Evolutionary conservation across 2,329 filamentous ascomycete species (phyloP).

Genomic region (Fusarium napiforme): DNA sequence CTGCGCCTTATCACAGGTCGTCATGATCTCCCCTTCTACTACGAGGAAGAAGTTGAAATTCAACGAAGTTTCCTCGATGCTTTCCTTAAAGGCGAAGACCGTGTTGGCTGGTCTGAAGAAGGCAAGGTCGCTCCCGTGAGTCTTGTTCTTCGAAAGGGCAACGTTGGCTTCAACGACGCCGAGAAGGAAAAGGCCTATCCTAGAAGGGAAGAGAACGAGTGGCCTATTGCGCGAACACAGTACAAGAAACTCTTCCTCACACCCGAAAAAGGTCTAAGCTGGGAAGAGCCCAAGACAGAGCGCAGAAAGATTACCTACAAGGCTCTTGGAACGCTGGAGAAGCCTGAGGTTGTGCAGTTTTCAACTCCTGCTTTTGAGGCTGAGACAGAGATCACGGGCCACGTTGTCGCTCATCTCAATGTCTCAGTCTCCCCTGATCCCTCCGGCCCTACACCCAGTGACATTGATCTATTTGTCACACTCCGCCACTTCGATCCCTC

Average conservation of each 20-base stretch:
- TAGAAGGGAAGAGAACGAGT: slow-evolving; percentile 68
- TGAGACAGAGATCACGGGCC: slow-evolving; percentile 77
- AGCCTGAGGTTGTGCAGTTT: slow-evolving; percentile 67
- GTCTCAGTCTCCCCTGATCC: slow-evolving; percentile 70
- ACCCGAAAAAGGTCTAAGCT: slow-evolving; percentile 53
- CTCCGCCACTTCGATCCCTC: slow-evolving; percentile 66
- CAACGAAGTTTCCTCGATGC: slow-evolving; percentile 76
- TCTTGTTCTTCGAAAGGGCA: slow-evolving; percentile 71
- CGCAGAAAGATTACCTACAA: slow-evolving; percentile 64
- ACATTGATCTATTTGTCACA: slow-evolving; percentile 73
- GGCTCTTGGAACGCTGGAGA: slow-evolving; percentile 67
- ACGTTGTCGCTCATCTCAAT: slow-evolving; percentile 72
- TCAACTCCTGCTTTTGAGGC: slow-evolving; percentile 65
- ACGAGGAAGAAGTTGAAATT: slow-evolving; percentile 73
- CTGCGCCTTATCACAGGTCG: slow-evolving; percentile 75
- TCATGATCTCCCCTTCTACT: slow-evolving; percentile 79
- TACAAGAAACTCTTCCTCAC: slow-evolving; percentile 72
- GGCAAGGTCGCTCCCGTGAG: slow-evolving; percentile 70
- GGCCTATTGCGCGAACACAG: slow-evolving; percentile 73
- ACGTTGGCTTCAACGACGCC: slow-evolving; percentile 74
- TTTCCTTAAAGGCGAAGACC: slow-evolving; percentile 75
- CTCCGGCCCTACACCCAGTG: slow-evolving; percentile 50
- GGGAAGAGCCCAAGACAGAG: slow-evolving; percentile 16
- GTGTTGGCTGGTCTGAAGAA: slow-evolving; percentile 65
- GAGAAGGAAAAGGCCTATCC: slow-evolving; percentile 66